These are phyloP conservation scores for Aegilops longissima DNA, from an alignment of 176 grass and related monocot genomes.

Conservation along the genomic window DNA sequence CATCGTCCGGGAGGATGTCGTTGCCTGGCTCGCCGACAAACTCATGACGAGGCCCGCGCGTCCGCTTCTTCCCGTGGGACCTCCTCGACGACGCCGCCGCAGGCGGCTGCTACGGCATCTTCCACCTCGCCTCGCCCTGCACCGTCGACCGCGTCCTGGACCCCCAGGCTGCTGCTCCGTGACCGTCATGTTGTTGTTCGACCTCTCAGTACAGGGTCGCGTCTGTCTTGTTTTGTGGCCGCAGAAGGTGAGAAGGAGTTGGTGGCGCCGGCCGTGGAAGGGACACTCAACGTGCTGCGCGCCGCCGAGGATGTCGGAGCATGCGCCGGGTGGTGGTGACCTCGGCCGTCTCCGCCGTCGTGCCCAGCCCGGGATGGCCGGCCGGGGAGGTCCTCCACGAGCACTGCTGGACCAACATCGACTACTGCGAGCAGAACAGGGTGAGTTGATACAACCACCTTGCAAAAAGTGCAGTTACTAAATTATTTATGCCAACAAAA, in stretches of 20 bases:
- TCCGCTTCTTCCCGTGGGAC: too few relatives aligned
- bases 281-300: constrained; percentile 72
- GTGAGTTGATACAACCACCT: background rate
- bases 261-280: constrained; percentile 72
- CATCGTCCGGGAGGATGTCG: too few relatives aligned
- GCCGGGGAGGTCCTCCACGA: constrained; percentile 62
- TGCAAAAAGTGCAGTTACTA: background rate
- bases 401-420: constrained; percentile 53
- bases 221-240: too few relatives aligned
- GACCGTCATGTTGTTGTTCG: too few relatives aligned
- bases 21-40: too few relatives aligned
- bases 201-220: too few relatives aligned
- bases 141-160: too few relatives aligned
- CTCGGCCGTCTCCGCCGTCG: constrained; percentile 58
- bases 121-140: too few relatives aligned
- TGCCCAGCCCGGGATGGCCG: constrained; percentile 62
- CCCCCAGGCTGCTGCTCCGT: too few relatives aligned
- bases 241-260: constrained; percentile 34
- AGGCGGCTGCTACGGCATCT: too few relatives aligned
- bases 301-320: constrained; percentile 50
- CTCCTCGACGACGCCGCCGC: too few relatives aligned
- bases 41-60: too few relatives aligned
- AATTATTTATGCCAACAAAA: background rate
- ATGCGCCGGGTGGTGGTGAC: constrained; percentile 72
- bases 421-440: constrained; percentile 60